phyloP scores from a whole-genome alignment of 192 early-diverging fungal species.

The Thamnidium elegans region DNA sequence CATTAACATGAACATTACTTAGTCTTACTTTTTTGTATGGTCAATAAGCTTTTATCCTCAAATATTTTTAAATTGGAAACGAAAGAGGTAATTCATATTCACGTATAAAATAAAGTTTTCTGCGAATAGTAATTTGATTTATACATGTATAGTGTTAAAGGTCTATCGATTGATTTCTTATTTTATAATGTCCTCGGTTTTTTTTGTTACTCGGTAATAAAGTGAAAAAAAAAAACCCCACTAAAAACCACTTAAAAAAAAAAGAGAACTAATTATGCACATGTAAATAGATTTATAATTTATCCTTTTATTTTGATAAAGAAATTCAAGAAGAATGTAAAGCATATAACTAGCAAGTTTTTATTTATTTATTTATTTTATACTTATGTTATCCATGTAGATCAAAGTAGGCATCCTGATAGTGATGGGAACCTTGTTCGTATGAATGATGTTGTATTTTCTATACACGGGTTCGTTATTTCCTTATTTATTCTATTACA shows the following conservation, averaged over 20 bases:
- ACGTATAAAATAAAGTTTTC: too few relatives aligned
- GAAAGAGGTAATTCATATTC: constrained; percentile 49
- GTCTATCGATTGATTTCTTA: constrained; percentile 86
- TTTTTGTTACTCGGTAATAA: constrained; percentile 65
- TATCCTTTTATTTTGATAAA: constrained; percentile 63
- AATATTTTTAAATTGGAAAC: constrained; percentile 64
- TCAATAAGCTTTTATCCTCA: constrained; percentile 87
- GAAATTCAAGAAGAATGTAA: constrained; percentile 59
- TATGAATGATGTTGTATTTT: constrained; percentile 81
- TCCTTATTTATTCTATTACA: constrained; percentile 58
- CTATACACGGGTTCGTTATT: constrained; percentile 68
- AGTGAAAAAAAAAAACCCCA: background rate
- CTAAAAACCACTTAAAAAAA: background rate
- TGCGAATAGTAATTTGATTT: too few relatives aligned
- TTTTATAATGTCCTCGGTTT: constrained; percentile 81
- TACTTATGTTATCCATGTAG: background rate
- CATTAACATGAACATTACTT: background rate
- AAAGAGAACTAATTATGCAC: background rate
- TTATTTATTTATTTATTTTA: too few relatives aligned
- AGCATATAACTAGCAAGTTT: background rate
- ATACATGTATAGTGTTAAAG: constrained; percentile 59
- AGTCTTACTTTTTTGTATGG: constrained; percentile 78
- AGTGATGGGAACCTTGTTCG: constrained; percentile 57
- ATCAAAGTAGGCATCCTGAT: constrained; percentile 55
- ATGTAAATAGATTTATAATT: constrained; percentile 57